Base-by-base conservation (phyloP, 257 asterid species). In the Nicotiana attenuata region DNA sequence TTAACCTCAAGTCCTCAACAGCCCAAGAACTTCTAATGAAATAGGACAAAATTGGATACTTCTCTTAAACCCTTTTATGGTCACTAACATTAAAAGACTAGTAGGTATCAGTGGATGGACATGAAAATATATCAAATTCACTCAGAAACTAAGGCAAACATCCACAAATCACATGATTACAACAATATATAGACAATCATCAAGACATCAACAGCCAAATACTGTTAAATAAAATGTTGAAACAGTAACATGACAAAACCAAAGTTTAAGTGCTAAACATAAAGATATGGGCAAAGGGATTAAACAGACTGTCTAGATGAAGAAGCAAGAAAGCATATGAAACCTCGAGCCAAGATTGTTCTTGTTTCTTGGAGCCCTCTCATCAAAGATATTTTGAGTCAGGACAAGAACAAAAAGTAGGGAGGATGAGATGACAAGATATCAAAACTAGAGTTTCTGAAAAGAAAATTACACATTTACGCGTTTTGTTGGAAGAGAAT, bases 401-500 rank as follows among this genome's bases (percentile, higher is more conserved):
- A 35, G 9, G 69, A 17, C 15, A 66, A 80, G 78, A 77, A 61
- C n/a, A 31, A 33, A n/a, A 77, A 67, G 35, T 45, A n/a, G 53
- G 33, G 14, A 35, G 11, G 13, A 47, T 47, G 41, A 22, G 15
- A 73, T 47, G 61, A 14, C 4, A 47, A 71, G 7, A 45, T 6
- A 24, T 13, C 24, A 10, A 75, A 26, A 75, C 3, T 26, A 75
- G 1, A 75, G 26, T 50, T 75, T 50, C 63, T 75, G 45, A 75
- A 50, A 14, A 73, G 24, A 11, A 5, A 57, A 24, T 65, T 35
- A 28, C 29, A 33, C 63, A 7, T 9, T 22, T 11, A 78, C 89
- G 89, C 89, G 89, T 82, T 82, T 69, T 47, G 10, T 31, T 17
- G 20, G 73, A 33, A 65, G 57, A 78, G 3, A 60, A 47, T 22